These are phyloP conservation scores for Prunus dulcis DNA, from an alignment of 306 rosid genomes.

Conservation along the genomic window DNA sequence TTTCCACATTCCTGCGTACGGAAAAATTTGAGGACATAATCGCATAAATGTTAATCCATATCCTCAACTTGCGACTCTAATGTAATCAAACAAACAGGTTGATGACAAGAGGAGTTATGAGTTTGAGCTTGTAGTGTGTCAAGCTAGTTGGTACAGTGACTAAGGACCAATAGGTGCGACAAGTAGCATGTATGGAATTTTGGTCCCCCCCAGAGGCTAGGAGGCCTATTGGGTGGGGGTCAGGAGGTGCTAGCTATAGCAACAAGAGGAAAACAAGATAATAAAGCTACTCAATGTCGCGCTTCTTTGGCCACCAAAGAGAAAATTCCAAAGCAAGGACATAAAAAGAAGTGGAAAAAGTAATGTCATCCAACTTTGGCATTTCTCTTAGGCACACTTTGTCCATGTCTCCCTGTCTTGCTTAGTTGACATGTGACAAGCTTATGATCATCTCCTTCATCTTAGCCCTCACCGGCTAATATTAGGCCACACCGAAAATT, in stretches of 20 bases:
- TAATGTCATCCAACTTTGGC: slow-evolving; percentile 40
- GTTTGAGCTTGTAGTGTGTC: slow-evolving; percentile 2
- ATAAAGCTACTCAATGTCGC: slow-evolving; percentile 18
- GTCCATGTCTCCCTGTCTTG: slow-evolving; percentile 59
- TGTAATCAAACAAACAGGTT: background rate
- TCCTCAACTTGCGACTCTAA: background rate
- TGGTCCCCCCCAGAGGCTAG: slow-evolving; percentile 36
- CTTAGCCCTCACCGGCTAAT: background rate
- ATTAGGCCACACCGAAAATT: background rate
- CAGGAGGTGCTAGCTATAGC: slow-evolving; percentile 5
- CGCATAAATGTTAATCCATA: background rate
- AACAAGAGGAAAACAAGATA: slow-evolving; percentile 21
- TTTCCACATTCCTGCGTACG: no score
- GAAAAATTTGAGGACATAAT: background rate
- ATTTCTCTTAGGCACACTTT: slow-evolving; percentile 47
- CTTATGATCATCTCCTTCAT: background rate
- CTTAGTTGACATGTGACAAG: slow-evolving; percentile 26
- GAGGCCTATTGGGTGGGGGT: background rate
- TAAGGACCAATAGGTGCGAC: slow-evolving; percentile 35
- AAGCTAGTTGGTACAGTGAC: slow-evolving; percentile 32
- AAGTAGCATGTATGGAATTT: slow-evolving; percentile 30
- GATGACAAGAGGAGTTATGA: slow-evolving; percentile 19
- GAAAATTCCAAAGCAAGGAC: slow-evolving; percentile 44
- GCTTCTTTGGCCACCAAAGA: slow-evolving; percentile 36
- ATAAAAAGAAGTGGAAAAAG: slow-evolving; percentile 34